phyloP scores from a whole-genome alignment of 176 grass and related monocot species.

The Zizania latifolia region DNA sequence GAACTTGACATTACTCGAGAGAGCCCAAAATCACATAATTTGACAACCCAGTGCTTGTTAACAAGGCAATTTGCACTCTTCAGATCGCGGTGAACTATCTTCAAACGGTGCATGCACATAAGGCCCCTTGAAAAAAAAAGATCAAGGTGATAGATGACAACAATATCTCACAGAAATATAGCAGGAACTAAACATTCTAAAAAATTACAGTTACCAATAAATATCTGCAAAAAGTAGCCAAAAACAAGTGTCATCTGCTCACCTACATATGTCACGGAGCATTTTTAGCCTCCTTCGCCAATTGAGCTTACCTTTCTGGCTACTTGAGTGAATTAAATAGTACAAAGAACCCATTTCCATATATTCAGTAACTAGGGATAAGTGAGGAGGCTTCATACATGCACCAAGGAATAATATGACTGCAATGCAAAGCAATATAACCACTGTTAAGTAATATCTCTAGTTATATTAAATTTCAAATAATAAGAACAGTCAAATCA shows the following conservation, averaged over 20 bases:
- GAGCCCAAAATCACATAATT: conserved; percentile 97
- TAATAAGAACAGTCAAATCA: background rate
- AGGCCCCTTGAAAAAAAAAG: conserved; percentile 62
- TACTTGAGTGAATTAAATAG: conserved; percentile 85
- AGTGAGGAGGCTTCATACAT: conserved; percentile 95
- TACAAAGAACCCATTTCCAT: conserved; percentile 98
- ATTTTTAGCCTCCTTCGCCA: conserved; percentile 96
- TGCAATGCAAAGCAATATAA: conserved; percentile 40
- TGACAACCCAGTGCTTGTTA: conserved; percentile 88
- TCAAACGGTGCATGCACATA: conserved; percentile 97
- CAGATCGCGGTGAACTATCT: conserved; percentile 89
- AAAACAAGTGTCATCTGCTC: conserved; percentile 24
- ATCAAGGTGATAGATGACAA: conserved; percentile 4
- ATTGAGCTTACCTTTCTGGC: conserved; percentile 69
- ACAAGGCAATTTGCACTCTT: conserved; percentile 99
- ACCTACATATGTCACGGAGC: conserved; percentile 99
- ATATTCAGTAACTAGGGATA: conserved; percentile 88
- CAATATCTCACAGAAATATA: conserved; percentile 7
- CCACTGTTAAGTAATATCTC: conserved; percentile 11
- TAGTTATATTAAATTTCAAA: background rate
- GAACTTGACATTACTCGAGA: conserved; percentile 57
- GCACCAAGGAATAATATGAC: conserved; percentile 98
- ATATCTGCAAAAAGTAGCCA: background rate
- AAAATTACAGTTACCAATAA: background rate
- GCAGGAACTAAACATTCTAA: background rate